Conservation (phyloP, 2,329 filamentous ascomycete genomes). For the Achaetomium macrosporum region DNA sequence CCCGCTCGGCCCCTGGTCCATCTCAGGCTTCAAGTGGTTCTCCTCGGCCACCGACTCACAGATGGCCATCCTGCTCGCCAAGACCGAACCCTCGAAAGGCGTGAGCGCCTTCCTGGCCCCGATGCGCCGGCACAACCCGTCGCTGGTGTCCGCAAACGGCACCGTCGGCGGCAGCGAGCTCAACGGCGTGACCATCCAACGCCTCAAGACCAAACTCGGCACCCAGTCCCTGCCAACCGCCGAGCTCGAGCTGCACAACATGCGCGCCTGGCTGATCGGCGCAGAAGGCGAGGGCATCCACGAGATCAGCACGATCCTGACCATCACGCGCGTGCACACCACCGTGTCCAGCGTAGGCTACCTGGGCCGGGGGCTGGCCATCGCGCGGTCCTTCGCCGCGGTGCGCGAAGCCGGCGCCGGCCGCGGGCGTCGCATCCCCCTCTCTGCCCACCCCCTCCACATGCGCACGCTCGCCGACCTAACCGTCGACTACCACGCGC, state of each 20-base stretch:
- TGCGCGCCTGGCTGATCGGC: slow-evolving; percentile 62
- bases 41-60: slow-evolving; percentile 60
- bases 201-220: slow-evolving; percentile 68
- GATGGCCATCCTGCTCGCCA: slow-evolving; percentile 59
- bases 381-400: slow-evolving; percentile 52
- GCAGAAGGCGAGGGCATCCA: slow-evolving; percentile 59
- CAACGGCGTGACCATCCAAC: slow-evolving; percentile 63
- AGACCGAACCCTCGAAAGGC: slow-evolving; percentile 42
- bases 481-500: slow-evolving; percentile 49
- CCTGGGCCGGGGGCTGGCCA: slow-evolving; percentile 49
- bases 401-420: slow-evolving; percentile 49
- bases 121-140: slow-evolving; percentile 41
- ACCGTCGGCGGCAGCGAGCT: slow-evolving; percentile 39
- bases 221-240: slow-evolving; percentile 66
- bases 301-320: slow-evolving; percentile 63
- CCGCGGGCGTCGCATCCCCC: slow-evolving; percentile 37
- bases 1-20: slow-evolving; percentile 51
- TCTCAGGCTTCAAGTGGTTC: slow-evolving; percentile 69
- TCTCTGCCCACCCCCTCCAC: slow-evolving; percentile 51
- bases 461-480: slow-evolving; percentile 52
- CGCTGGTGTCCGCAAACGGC: slow-evolving; percentile 22
- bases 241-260: slow-evolving; percentile 60
- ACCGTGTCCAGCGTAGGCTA: slow-evolving; percentile 47
- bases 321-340: slow-evolving; percentile 58
- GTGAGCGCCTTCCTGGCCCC: slow-evolving; percentile 62